Evolutionary conservation across 345 rosid genomes (phyloP).

Genomic region (Boechera divaricarpa): DNA sequence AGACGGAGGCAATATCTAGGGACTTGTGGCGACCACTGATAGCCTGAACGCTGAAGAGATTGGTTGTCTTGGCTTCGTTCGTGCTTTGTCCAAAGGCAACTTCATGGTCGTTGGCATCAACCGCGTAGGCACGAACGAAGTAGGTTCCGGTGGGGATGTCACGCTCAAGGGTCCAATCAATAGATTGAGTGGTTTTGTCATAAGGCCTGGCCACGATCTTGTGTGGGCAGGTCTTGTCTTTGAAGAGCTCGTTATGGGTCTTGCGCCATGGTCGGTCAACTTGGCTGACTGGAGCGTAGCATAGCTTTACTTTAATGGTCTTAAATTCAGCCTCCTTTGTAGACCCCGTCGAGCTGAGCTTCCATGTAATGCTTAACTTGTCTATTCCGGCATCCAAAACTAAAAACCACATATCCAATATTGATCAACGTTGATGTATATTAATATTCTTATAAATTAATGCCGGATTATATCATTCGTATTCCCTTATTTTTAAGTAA

Average conservation of each 20-base stretch:
- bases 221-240: constrained; percentile 53
- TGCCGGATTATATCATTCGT: neutral
- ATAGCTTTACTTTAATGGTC: constrained; percentile 40
- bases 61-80: constrained; percentile 21
- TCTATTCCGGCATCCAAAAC: constrained; percentile 41
- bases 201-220: constrained; percentile 39
- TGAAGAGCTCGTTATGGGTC: constrained; percentile 42
- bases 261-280: constrained; percentile 52
- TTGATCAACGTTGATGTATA: neutral
- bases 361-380: constrained; percentile 40
- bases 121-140: constrained; percentile 49
- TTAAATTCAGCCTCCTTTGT: constrained; percentile 18
- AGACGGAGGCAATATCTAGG: constrained; percentile 46
- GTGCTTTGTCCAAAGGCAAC: constrained; percentile 51
- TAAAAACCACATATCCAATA: constrained; percentile 11
- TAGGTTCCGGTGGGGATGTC: constrained; percentile 48
- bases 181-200: constrained; percentile 25
- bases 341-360: constrained; percentile 35
- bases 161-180: constrained; percentile 37
- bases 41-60: constrained; percentile 45
- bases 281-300: constrained; percentile 52
- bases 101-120: constrained; percentile 33
- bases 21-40: constrained; percentile 48
- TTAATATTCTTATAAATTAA: neutral
- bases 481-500: neutral